Evolutionary conservation across 345 rosid genomes (phyloP), one percentile per base, ranked within the genome.

Genomic region (Firmiana major): DNA sequence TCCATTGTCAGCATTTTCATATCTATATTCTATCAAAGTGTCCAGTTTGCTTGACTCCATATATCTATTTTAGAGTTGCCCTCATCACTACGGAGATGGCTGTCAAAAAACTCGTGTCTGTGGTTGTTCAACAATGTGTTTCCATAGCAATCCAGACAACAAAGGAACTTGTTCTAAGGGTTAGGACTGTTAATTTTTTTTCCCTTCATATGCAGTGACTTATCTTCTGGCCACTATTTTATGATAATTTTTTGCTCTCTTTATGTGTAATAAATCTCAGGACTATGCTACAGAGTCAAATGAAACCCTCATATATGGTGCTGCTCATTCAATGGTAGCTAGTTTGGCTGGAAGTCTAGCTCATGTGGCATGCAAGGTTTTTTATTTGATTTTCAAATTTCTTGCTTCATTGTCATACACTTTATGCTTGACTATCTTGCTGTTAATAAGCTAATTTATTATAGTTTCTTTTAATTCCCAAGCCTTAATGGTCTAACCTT

Each of bases 301-400:
- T 71, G 97, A 94, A 82, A 86, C 91, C 19, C 90, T 97, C 9
- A 91, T 94, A 69, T 88, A 89, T 84, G 88, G 85, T 83, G 97
- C 98, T 13, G 98, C 97, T 15, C 97, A 93, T 78, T 87, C 91
- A 83, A 94, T 94, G 98, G 98, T 92, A 80, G 98, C 97, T n/a
- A 92, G 97, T 83, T 83, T 94, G 86, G 94, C 97, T 67, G 98
- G 97, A 83, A 94, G 98, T 86, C 79, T 94, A 63, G 98, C 98
- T 80, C 97, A 94, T 84, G 98, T 93, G 70, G 90, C 98, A 26
- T 94, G 98, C 98, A 94, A 94, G 97, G 97, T 92, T 85, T 59
- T 55, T 15, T 15, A 49, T 49, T 75, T 49, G 19, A 49, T 49
- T 5, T 15, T 49, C n/a, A 49, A 16, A 16, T 49, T 49, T 49